Evolutionary conservation across 371 early-diverging fungal genomes (phyloP), one percentile per base, ranked within the genome.

Genomic region (Dentiscutata heterogama): DNA sequence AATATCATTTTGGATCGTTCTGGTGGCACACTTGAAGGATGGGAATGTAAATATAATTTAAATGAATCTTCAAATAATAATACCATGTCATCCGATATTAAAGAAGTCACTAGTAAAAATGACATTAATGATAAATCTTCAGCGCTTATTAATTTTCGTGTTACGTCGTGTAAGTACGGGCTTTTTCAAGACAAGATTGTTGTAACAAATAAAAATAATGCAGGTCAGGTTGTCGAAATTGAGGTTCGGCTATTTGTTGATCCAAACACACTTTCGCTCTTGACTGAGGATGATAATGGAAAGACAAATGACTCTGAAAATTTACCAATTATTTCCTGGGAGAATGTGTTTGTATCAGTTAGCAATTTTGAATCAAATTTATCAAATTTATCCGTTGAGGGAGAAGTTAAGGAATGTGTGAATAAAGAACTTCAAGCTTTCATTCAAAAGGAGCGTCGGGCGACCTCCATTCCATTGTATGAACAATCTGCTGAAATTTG

Each of bases 231-330:
- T 35, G 87, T 93, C 82, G 87, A 88, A 54, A 89, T 95, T 73
- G 91, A 92, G 79, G 89, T 94, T 4, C 89, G 92, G 8, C 84
- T 93, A 8, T 94, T 94, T 87, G 92, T 93, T 22, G 93, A 94
- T 64, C 86, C 86, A 42, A 86, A 87, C 20, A 81, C 56, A n/a
- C 83, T 88, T 13, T 46, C 7, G 4, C 60, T 81, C 29, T 63
- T 3, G 20, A 35, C 25, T 18, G 11, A 27, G 20, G 53, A 68
- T 53, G 25, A 68, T n/a, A 14, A 64, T 51, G 65, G 35, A 20
- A 18, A 42, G 2, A 3, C 27, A 64, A 80, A 67, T 4, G 71
- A 80, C 42, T 14, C n/a, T 25, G 71, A 53, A 29, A 53, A 39
- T 35, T 80, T 80, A 73, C 50, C 77, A n/a, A 27, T 54, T 10